Base-by-base conservation (phyloP, 306 rosid species). In the Cucurbita pepo region DNA sequence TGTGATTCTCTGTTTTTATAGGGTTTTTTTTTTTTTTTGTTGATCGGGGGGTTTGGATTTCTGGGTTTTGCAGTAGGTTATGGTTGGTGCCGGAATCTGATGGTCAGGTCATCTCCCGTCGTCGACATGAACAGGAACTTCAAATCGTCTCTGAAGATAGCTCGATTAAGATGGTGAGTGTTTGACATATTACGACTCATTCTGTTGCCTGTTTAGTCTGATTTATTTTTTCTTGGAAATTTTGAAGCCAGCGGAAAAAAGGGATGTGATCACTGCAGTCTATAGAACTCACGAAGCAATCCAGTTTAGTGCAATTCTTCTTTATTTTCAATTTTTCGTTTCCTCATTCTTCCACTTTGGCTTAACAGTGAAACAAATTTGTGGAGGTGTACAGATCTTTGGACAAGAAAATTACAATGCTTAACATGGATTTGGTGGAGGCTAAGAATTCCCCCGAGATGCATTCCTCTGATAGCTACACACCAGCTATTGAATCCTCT, bases 211-310 rank as follows among this genome's bases (percentile, higher is more conserved):
- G 3, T 45, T 60, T 57, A 16, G 59, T 61, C 14, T 75, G 71
- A 36, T 56, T 54, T 8, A 45, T 36, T 51, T 30, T 74, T 16
- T 10, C n/a, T 58, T 75, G 71, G 14, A 38, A 48, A 48, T 40
- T 75, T 80, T 87, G 90, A 88, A 85, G 84, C 88, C 85, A 48
- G 82, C 50, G 25, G 84, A 71, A 55, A 78, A 81, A 7, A 77
- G 80, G 84, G 92, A 86, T 56, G 85, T 85, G 36, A 79, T 86
- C 83, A 59, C 60, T 25, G 88, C 89, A 66, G 87, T 94, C 79
- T 76, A 85, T 83, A 94, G 73, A 77, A 89, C 96, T 50, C 95
- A 94, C 64, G 92, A 87, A 78, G 92, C 99, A 56, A 86, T 94
- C 79, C 89, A 86, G 98, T 94, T 50, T 87, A 90, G 98, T 90